phyloP scores from a whole-genome alignment of 1,139 yeast genomes.

The Debaryomyces sp. region DNA sequence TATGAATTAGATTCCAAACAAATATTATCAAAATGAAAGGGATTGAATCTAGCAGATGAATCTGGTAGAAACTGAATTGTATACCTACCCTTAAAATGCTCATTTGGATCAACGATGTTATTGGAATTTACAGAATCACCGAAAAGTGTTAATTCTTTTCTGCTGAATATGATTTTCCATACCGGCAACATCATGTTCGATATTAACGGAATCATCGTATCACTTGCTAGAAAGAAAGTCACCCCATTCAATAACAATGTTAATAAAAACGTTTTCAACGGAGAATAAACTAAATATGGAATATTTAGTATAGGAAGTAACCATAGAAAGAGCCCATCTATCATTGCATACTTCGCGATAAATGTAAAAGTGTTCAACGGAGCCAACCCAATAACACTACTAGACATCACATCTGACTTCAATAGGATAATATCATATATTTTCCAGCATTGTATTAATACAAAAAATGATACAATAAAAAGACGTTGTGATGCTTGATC shows the following conservation, averaged over 20 bases:
- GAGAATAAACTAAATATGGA: slow-evolving; percentile 67
- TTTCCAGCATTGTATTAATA: slow-evolving; percentile 79
- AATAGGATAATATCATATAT: slow-evolving; percentile 64
- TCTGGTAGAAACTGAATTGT: slow-evolving; percentile 91
- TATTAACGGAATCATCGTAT: slow-evolving; percentile 38
- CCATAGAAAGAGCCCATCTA: slow-evolving; percentile 75
- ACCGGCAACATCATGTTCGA: slow-evolving; percentile 36
- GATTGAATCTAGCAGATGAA: slow-evolving; percentile 83
- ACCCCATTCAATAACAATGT: slow-evolving; percentile 36
- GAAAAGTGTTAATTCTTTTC: slow-evolving; percentile 67
- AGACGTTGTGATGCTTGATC: slow-evolving; percentile 86
- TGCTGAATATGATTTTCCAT: slow-evolving; percentile 49
- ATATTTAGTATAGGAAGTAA: slow-evolving; percentile 71
- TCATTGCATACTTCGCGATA: slow-evolving; percentile 65
- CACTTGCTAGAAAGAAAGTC: slow-evolving; percentile 48
- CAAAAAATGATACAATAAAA: slow-evolving; percentile 64
- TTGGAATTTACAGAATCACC: slow-evolving; percentile 54
- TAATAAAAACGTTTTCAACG: slow-evolving; percentile 52
- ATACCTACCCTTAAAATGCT: slow-evolving; percentile 83
- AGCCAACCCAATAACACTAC: slow-evolving; percentile 15
- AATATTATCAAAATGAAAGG: slow-evolving; percentile 57
- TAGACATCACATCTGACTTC: slow-evolving; percentile 30
- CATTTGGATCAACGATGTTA: slow-evolving; percentile 59
- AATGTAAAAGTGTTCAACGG: slow-evolving; percentile 56
- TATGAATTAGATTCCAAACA: slow-evolving; percentile 53